phyloP scores from a whole-genome alignment of 257 asterid species.

The Craterostigma plantagineum region DNA sequence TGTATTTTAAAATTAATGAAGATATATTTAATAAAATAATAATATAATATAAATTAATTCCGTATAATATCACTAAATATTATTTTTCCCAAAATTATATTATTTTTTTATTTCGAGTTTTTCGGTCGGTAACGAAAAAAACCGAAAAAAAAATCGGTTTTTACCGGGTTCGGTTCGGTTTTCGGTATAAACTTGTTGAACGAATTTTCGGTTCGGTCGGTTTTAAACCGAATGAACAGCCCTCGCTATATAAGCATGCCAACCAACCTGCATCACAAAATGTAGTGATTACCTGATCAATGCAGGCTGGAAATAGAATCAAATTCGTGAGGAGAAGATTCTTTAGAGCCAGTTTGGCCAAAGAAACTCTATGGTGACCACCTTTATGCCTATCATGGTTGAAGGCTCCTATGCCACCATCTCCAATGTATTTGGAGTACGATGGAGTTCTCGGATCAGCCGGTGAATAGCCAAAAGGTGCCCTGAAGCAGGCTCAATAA shows the following conservation, averaged over 20 bases:
- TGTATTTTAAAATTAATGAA: too few species aligned
- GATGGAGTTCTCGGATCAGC: slow-evolving; percentile 99
- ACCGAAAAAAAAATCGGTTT: too few species aligned
- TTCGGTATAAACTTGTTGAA: too few species aligned
- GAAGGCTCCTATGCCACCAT: slow-evolving; percentile 65
- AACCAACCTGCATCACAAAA: slow-evolving; percentile 5
- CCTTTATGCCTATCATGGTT: slow-evolving; percentile 96
- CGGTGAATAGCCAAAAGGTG: slow-evolving; percentile 93
- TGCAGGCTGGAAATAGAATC: slow-evolving; percentile 98
- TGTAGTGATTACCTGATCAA: slow-evolving; percentile 69
- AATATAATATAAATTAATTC: too few species aligned
- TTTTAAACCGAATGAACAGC: too few species aligned
- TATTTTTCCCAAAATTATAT: too few species aligned
- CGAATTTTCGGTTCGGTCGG: too few species aligned
- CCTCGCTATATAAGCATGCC: slow-evolving; percentile 9
- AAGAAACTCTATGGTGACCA: slow-evolving; percentile 77
- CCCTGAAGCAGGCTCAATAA: slow-evolving; percentile 97
- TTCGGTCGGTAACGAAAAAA: too few species aligned
- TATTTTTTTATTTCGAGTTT: too few species aligned
- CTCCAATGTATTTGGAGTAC: slow-evolving; percentile 62
- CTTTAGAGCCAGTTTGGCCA: slow-evolving; percentile 86
- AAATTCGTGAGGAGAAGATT: slow-evolving; percentile 89
- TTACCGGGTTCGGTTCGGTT: too few species aligned
- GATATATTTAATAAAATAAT: too few species aligned
- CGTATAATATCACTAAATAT: too few species aligned